These are phyloP conservation scores for Sequoiadendron giganteum DNA, from an alignment of 75 land plant genomes.

Conservation along the genomic window DNA sequence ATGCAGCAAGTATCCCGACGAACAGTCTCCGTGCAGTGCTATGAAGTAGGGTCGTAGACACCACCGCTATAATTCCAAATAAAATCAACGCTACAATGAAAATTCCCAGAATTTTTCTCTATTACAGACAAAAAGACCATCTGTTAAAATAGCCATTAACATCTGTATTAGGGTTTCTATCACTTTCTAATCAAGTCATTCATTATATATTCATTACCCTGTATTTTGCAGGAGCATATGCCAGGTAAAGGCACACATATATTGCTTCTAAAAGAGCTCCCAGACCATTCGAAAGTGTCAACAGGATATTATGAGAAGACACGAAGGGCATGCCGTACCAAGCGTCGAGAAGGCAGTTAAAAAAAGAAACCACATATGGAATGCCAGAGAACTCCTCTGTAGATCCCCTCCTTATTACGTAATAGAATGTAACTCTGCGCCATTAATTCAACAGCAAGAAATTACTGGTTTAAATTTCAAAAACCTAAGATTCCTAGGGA, in stretches of 20 bases:
- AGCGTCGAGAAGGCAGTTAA: too few species aligned
- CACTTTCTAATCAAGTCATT: not conserved
- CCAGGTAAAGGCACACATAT: slow-evolving; percentile 19
- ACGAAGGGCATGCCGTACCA: too few species aligned
- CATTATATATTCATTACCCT: not conserved
- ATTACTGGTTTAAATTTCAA: not conserved
- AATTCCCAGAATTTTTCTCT: not conserved
- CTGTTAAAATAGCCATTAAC: not conserved
- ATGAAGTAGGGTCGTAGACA: not conserved
- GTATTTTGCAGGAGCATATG: not conserved
- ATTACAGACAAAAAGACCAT: not conserved
- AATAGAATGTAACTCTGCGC: slow-evolving; percentile 53
- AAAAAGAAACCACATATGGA: too few species aligned
- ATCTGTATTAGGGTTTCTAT: not conserved
- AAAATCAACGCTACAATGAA: not conserved
- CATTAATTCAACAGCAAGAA: not conserved
- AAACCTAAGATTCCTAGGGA: too few species aligned
- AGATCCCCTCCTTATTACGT: slow-evolving; percentile 40
- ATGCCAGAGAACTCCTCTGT: slow-evolving; percentile 66
- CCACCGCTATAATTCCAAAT: not conserved
- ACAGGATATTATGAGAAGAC: too few species aligned
- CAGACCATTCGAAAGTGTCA: too few species aligned
- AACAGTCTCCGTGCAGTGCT: slow-evolving; percentile 5
- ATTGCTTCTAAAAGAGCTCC: too few species aligned
- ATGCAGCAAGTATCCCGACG: slow-evolving; percentile 7